phyloP scores from a whole-genome alignment of 202 grass and related monocot species.

The Elaeis oleifera region DNA sequence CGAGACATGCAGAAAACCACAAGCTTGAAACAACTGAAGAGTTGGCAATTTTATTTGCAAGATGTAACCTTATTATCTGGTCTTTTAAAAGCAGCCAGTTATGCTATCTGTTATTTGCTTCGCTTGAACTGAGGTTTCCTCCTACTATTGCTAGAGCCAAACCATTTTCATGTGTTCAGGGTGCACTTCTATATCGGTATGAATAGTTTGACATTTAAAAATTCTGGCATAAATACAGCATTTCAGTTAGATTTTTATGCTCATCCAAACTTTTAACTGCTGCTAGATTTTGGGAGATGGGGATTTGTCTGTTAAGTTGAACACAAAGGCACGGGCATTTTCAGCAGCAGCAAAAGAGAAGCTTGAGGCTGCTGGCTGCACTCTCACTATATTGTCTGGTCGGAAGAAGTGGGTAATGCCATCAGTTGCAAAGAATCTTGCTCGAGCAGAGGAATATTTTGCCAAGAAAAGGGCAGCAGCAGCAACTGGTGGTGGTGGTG shows the following conservation, averaged over 20 bases:
- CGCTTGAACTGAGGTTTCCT: too few species aligned
- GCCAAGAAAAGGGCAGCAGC: slow-evolving; percentile 48
- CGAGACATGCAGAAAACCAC: too few species aligned
- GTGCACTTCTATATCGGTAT: neutral
- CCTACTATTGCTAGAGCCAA: too few species aligned
- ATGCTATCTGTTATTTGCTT: too few species aligned
- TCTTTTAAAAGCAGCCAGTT: too few species aligned
- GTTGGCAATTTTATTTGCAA: too few species aligned
- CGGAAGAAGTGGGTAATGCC: slow-evolving; percentile 91
- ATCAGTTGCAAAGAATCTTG: slow-evolving; percentile 66
- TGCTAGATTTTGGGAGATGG: slow-evolving; percentile 79
- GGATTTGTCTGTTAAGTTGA: slow-evolving; percentile 75
- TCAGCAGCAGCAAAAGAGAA: slow-evolving; percentile 79
- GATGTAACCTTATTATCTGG: too few species aligned
- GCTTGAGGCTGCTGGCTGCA: slow-evolving; percentile 77
- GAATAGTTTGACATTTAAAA: neutral
- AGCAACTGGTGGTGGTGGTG: slow-evolving; percentile 21
- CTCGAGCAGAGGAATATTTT: slow-evolving; percentile 83
- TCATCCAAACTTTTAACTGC: slow-evolving; percentile 6
- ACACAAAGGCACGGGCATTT: slow-evolving; percentile 73
- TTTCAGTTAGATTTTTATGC: neutral
- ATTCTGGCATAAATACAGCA: too few species aligned
- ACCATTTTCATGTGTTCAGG: too few species aligned
- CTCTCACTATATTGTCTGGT: slow-evolving; percentile 52
- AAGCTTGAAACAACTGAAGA: too few species aligned